These are phyloP conservation scores for Drosera capensis DNA, from an alignment of 148 eudicot species.

Conservation along the genomic window DNA sequence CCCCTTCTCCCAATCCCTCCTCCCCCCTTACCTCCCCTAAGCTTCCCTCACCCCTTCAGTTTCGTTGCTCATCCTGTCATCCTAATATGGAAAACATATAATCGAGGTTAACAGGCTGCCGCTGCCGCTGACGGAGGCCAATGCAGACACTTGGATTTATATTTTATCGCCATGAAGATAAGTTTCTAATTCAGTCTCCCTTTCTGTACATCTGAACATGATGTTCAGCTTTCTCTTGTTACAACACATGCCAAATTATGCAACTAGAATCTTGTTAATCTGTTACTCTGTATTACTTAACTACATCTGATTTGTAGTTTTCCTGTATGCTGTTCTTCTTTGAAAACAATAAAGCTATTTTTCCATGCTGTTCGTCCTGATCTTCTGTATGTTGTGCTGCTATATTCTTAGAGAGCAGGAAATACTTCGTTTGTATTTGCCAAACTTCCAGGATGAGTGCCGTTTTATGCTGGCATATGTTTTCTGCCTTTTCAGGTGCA, in stretches of 20 bases:
- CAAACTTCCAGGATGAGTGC: too few relatives aligned
- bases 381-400: too few relatives aligned
- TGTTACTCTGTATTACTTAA: too few relatives aligned
- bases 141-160: not conserved
- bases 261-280: too few relatives aligned
- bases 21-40: not conserved
- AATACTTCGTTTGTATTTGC: too few relatives aligned
- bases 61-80: not conserved
- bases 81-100: not conserved
- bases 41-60: constrained; percentile 1
- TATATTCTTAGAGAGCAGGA: too few relatives aligned
- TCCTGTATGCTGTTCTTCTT: too few relatives aligned
- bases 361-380: too few relatives aligned
- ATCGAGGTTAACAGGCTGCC: constrained; percentile 3
- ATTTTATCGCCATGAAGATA: not conserved
- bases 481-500: constrained; percentile 50
- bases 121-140: not conserved
- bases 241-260: too few relatives aligned
- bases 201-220: not conserved
- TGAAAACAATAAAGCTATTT: too few relatives aligned
- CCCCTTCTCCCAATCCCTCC: not conserved
- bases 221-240: not conserved
- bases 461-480: too few relatives aligned
- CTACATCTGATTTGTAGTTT: too few relatives aligned
- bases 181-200: not conserved